phyloP scores from a whole-genome alignment of 495 filamentous ascomycete species.

The Lineolata rhizophorae region DNA sequence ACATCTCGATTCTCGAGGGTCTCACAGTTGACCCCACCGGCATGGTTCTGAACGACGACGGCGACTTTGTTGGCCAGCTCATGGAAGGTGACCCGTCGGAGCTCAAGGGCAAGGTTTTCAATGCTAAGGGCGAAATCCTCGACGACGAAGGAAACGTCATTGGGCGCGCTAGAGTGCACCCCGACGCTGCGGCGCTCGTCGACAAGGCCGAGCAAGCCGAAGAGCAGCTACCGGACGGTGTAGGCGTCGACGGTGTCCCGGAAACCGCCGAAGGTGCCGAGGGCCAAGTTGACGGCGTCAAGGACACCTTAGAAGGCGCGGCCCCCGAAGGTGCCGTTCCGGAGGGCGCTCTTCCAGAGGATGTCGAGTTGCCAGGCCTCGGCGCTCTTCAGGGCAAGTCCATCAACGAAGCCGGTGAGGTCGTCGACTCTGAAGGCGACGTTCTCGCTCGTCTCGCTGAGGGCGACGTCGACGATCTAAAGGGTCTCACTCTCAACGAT shows the following conservation, averaged over 20 bases:
- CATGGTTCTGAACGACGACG: conserved; percentile 20
- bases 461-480: conserved; percentile 17
- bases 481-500: conserved; percentile 32
- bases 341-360: conserved; percentile 8
- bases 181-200: conserved; percentile 19
- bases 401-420: conserved; percentile 36
- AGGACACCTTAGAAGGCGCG: conserved; percentile 8
- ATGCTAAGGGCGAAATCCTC: conserved; percentile 22
- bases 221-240: conserved; percentile 11
- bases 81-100: conserved; percentile 18
- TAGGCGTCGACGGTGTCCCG: conserved; percentile 16
- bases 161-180: conserved; percentile 19
- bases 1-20: conserved; percentile 18
- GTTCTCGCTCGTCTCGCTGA: conserved; percentile 19
- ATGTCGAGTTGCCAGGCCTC: conserved; percentile 9
- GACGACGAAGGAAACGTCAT: conserved; percentile 23
- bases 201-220: conserved; percentile 16
- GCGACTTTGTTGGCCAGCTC: conserved; percentile 19
- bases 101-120: conserved; percentile 18
- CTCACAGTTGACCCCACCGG: conserved; percentile 16
- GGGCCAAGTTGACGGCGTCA: conserved; percentile 14
- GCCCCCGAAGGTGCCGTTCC: conserved; percentile 4
- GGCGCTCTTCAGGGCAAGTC: conserved; percentile 33
- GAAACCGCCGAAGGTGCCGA: conserved; percentile 11
- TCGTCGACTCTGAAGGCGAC: conserved; percentile 20